phyloP scores from a whole-genome alignment of 1,284 basidiomycete species.

The Microbotryum violaceum region DNA sequence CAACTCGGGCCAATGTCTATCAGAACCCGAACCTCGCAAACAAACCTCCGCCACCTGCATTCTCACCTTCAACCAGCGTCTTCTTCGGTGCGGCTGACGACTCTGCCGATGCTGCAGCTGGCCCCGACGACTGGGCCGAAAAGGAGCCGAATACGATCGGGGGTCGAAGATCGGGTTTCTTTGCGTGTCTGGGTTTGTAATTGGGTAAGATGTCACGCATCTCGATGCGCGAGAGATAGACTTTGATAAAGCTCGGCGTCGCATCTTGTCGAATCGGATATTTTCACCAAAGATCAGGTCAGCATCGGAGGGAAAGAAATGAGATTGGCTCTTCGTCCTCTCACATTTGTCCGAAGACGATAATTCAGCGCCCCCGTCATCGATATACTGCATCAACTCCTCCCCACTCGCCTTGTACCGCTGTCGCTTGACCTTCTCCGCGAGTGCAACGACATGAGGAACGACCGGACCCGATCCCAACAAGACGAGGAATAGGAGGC shows the following conservation, averaged over 20 bases:
- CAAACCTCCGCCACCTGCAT: too few relatives aligned
- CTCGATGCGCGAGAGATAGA: slow-evolving; percentile 24
- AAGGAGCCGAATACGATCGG: slow-evolving; percentile 9
- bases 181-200: not conserved
- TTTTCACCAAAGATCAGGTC: too few relatives aligned
- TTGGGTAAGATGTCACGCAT: slow-evolving; percentile 18
- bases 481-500: slow-evolving; percentile 9
- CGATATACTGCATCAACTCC: slow-evolving; percentile 21
- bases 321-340: not conserved
- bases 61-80: not conserved
- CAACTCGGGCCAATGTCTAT: too few relatives aligned
- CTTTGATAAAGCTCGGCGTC: slow-evolving; percentile 9
- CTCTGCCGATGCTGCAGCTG: not conserved
- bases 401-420: slow-evolving; percentile 27
- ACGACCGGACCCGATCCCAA: not conserved
- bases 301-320: too few relatives aligned
- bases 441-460: slow-evolving; percentile 9
- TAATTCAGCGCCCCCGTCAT: slow-evolving; percentile 3
- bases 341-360: not conserved
- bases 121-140: not conserved
- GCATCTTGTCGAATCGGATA: not conserved
- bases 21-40: too few relatives aligned
- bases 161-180: slow-evolving; percentile 13
- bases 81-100: not conserved
- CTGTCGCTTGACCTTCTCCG: slow-evolving; percentile 14